Base-by-base conservation (phyloP, 169 alveolate genomes). In the Plasmodium cynomolgi region DNA sequence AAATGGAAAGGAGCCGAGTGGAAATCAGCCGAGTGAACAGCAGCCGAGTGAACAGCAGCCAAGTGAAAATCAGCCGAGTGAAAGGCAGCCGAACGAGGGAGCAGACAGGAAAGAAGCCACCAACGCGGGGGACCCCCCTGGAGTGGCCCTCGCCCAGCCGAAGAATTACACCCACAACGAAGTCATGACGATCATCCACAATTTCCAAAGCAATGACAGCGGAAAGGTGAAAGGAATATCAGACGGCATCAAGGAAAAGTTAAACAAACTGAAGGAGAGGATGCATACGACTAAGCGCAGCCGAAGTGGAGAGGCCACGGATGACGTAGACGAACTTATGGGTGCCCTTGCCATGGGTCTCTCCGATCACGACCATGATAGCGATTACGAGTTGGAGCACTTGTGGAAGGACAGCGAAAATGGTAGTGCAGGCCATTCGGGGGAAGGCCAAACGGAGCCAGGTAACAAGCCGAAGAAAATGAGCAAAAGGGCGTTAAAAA, bases 141-240 rank as follows among this genome's bases (percentile, higher is more conserved):
- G 17, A 13, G 72, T 7, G 11, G 71, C 20, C 11, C 11, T 58
- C 3, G 29, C 26, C 44, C 41, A 56, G 84, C 44, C 20, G 62
- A 92, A 91, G 34, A 81, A 41, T 23, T 82, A 41, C 91, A 77
- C 92, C 62, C 92, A 73, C 73, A 95, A 58, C 74, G 94, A 41
- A 81, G 77, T 84, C 83, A 72, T 54, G n/a, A 92, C 86, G 26
- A 86, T 84, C 83, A 81, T 75, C 1, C 95, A 79, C 90, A 88
- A 82, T 56, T 93, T 95, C 84, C 96, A 85, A 92, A 26, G 88
- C 83, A 44, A 56, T 23, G 71, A 83, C 71, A 83, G 68, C 81
- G 79, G 86, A 68, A 81, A 92, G 86, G 83, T 80, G 47, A 92
- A 84, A 95, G 84, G 81, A 81, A 33, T 95, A 95, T 95, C 83